Evolutionary conservation across 768 basidiomycete genomes (phyloP).

Genomic region (Tephrocybe sp.): DNA sequence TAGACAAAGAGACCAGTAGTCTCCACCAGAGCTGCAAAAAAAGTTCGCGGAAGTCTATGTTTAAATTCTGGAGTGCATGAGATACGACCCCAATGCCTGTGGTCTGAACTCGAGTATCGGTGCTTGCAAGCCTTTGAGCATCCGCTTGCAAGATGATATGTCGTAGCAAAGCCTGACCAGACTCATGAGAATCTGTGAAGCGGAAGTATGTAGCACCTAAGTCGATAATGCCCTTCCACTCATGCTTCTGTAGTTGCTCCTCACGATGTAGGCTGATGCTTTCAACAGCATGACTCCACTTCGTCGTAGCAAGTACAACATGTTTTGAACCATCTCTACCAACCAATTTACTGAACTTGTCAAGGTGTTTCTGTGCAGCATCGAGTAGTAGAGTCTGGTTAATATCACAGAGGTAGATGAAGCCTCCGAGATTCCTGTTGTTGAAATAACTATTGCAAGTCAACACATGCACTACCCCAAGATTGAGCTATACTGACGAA

Average conservation of each 20-base stretch:
- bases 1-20: not conserved
- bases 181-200: slow-evolving; percentile 6
- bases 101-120: slow-evolving; percentile 23
- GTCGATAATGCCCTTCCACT: slow-evolving; percentile 11
- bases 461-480: not conserved
- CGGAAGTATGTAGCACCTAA: slow-evolving; percentile 9
- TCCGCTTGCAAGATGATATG: slow-evolving; percentile 9
- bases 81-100: slow-evolving; percentile 25
- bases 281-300: slow-evolving; percentile 9
- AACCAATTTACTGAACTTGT: slow-evolving; percentile 16
- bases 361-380: slow-evolving; percentile 19
- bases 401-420: slow-evolving; percentile 18
- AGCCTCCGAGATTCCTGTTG: slow-evolving; percentile 14
- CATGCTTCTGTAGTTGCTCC: slow-evolving; percentile 7
- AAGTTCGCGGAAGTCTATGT: slow-evolving; percentile 28
- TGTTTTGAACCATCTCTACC: slow-evolving; percentile 14
- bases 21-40: slow-evolving; percentile 14
- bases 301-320: slow-evolving; percentile 17
- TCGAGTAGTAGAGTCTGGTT: slow-evolving; percentile 19
- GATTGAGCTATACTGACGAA: slow-evolving; percentile 11
- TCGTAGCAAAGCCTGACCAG: slow-evolving; percentile 9
- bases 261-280: slow-evolving; percentile 7
- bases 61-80: slow-evolving; percentile 12
- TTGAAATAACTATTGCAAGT: slow-evolving; percentile 8
- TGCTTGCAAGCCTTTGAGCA: slow-evolving; percentile 3